Evolutionary conservation across 2,329 filamentous ascomycete genomes (phyloP), one percentile per base, ranked within the genome.

Genomic region (Claviceps monticola): DNA sequence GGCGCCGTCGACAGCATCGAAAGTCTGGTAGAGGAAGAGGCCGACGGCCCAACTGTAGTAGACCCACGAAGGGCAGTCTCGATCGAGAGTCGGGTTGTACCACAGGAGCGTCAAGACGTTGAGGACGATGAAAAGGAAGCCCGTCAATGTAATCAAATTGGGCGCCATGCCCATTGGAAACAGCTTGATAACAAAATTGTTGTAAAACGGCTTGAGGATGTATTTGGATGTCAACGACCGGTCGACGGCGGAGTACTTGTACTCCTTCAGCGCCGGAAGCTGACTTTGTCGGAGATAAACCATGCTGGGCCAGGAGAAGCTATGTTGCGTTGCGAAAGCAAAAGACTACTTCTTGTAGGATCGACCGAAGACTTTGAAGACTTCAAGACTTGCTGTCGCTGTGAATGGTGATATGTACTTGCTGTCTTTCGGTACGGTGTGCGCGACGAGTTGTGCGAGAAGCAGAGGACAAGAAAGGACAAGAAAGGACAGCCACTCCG

Each of bases 131-230:
- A 98, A 97, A 60, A 78, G 75, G 71, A 97, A 96, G 17, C 91
- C 91, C 4, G 84, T 86, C 49, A 97, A 75, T 19, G 91, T 97
- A 65, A 97, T 96, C 73, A 84, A 68, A 68, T 86, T 86, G 55
- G 82, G 82, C 66, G 93, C 93, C 90, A 98, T 97, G 66, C 76
- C 86, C 82, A 95, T 86, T 45, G 93, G 93, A 66, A 98, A 97
- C 70, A 84, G 85, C 57, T 91, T 83, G 73, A 98, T 95, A 63
- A 95, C 91, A 59, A 93, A 77, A 71, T 95, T 84, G 63, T 83
- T 94, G 75, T 97, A 98, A 71, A 97, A 98, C 7, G 93, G 93
- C 76, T 98, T 97, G 62, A 98, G 74, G 58, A 98, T 80, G 73
- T 96, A 97, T 68, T 84, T 87, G 57, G 90, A 96, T 42, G 88